Conservation (phyloP, 805 yeast genomes). For the Isabelozyma heimii region DNA sequence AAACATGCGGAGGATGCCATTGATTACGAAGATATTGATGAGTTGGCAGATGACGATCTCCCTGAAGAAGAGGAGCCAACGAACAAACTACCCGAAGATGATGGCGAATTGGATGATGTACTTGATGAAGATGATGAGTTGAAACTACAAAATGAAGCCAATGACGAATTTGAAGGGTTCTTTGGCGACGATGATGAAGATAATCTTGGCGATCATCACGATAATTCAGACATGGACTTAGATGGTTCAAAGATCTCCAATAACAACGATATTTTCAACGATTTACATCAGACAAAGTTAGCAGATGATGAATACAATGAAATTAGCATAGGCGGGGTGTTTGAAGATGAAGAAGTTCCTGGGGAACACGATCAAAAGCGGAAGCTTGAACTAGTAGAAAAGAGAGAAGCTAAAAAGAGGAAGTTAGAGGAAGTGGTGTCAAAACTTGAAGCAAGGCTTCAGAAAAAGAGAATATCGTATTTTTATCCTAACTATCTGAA, state of each 20-base stretch:
- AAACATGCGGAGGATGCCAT: slow-evolving; percentile 89
- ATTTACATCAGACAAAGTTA: slow-evolving; percentile 6
- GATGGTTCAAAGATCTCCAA: slow-evolving; percentile 14
- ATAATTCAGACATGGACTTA: slow-evolving; percentile 13
- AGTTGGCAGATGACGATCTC: slow-evolving; percentile 83
- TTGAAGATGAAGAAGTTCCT: slow-evolving; percentile 9
- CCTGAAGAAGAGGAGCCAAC: slow-evolving; percentile 25
- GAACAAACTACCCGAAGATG: slow-evolving; percentile 6
- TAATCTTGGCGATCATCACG: slow-evolving; percentile 6
- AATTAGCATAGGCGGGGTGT: slow-evolving; percentile 16
- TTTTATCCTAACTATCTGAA: slow-evolving; percentile 64
- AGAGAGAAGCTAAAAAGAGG: slow-evolving; percentile 21
- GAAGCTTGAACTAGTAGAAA: slow-evolving; percentile 15
- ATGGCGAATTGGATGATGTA: slow-evolving; percentile 17
- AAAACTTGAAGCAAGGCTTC: slow-evolving; percentile 25
- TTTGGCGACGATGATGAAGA: slow-evolving; percentile 29
- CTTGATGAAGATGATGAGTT: slow-evolving; percentile 13
- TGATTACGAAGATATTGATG: slow-evolving; percentile 93
- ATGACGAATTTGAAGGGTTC: slow-evolving; percentile 39
- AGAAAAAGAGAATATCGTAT: slow-evolving; percentile 31
- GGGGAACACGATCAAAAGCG: slow-evolving; percentile 11
- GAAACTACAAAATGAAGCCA: slow-evolving; percentile 30
- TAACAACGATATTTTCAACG: slow-evolving; percentile 16
- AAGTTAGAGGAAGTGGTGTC: slow-evolving; percentile 26
- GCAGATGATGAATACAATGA: slow-evolving; percentile 23